phyloP scores from a whole-genome alignment of 768 basidiomycete species.

The Suillus clintonianus region DNA sequence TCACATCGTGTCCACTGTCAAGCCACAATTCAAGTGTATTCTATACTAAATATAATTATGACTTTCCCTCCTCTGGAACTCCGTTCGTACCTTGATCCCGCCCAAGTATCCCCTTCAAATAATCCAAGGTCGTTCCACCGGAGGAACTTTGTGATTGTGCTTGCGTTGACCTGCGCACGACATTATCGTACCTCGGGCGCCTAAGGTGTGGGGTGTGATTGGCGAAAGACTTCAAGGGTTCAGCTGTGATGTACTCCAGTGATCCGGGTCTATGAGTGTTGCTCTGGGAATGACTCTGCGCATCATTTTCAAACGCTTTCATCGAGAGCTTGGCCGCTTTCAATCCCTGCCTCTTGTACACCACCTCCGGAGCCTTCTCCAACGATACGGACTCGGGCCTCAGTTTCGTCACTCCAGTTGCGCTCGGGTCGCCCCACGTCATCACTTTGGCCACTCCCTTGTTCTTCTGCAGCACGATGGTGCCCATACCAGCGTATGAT shows the following conservation, averaged over 20 bases:
- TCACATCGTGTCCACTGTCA: conserved; percentile 16
- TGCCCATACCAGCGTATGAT: conserved; percentile 33
- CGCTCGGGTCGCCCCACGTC: conserved; percentile 30
- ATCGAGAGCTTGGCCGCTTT: conserved; percentile 37
- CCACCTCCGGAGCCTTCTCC: conserved; percentile 42
- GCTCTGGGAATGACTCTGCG: conserved; percentile 31
- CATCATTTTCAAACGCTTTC: conserved; percentile 30
- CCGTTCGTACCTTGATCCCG: neutral
- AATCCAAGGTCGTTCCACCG: neutral
- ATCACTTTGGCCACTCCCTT: conserved; percentile 17
- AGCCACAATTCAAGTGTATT: neutral
- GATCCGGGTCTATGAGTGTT: conserved; percentile 56
- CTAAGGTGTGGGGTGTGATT: neutral
- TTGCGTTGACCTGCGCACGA: neutral
- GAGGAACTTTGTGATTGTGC: neutral
- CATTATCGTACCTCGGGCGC: neutral
- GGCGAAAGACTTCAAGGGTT: conserved; percentile 15
- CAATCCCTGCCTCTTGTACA: conserved; percentile 44
- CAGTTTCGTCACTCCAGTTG: conserved; percentile 31
- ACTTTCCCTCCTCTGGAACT: neutral
- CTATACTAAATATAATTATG: neutral
- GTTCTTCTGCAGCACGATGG: conserved; percentile 18
- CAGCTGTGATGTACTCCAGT: conserved; percentile 44
- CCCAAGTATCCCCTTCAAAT: neutral
- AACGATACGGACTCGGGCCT: conserved; percentile 34